These are phyloP conservation scores for Phytopythium mirpurense DNA, from an alignment of 352 stramenopile species.

Conservation along the genomic window DNA sequence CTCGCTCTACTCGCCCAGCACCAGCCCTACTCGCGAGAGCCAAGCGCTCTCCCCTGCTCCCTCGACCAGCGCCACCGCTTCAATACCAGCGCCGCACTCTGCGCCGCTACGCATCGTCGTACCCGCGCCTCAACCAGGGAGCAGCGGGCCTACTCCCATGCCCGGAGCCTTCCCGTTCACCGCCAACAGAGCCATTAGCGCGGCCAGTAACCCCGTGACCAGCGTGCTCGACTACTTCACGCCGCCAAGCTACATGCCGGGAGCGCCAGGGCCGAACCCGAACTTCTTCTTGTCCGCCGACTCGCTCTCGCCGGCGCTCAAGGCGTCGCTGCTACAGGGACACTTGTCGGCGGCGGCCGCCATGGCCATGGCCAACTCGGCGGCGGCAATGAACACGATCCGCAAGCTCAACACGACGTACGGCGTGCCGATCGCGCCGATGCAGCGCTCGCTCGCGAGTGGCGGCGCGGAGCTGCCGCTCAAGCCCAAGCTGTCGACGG, in stretches of 20 bases:
- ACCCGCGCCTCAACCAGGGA: slow-evolving; percentile 7
- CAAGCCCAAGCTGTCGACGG: slow-evolving; percentile 38
- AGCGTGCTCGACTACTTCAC: slow-evolving; percentile 57
- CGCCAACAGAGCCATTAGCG: background rate
- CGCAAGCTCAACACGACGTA: slow-evolving; percentile 48
- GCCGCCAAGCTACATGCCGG: slow-evolving; percentile 33
- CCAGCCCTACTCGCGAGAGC: slow-evolving; percentile 1
- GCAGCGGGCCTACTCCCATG: slow-evolving; percentile 3
- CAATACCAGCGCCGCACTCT: background rate
- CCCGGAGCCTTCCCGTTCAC: slow-evolving; percentile 4
- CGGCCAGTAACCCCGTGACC: slow-evolving; percentile 3
- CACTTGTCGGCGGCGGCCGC: slow-evolving; percentile 28
- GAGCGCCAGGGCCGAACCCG: slow-evolving; percentile 25
- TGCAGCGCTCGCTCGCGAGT: slow-evolving; percentile 29
- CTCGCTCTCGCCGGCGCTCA: slow-evolving; percentile 31
- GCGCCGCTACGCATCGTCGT: slow-evolving; percentile 22
- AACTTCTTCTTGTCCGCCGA: slow-evolving; percentile 39
- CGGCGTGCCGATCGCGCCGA: slow-evolving; percentile 41
- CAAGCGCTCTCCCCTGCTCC: background rate
- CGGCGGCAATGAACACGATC: slow-evolving; percentile 44
- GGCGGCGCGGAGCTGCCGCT: slow-evolving; percentile 23
- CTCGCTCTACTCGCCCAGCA: slow-evolving; percentile 49
- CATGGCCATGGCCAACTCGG: slow-evolving; percentile 55
- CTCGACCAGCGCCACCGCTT: background rate
- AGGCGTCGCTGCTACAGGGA: slow-evolving; percentile 19